Evolutionary conservation across 2,329 filamentous ascomycete genomes (phyloP), one percentile per base, ranked within the genome.

Genomic region (Trichoderma brevicompactum): DNA sequence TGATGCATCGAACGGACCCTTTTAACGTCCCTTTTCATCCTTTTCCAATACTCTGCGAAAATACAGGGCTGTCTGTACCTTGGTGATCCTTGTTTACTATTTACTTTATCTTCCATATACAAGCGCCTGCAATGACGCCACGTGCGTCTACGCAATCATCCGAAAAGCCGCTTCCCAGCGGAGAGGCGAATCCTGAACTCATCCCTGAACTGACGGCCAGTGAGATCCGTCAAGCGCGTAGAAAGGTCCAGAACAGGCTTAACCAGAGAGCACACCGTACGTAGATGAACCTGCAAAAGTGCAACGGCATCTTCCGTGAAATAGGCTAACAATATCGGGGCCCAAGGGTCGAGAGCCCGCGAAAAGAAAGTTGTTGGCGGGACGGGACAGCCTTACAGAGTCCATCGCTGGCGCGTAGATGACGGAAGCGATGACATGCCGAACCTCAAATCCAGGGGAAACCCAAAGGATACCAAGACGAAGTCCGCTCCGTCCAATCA

Each of bases 361-460:
- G 59, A 53, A 10, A 44, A n/a, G 38, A 62, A 41, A 19, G 23
- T 28, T 28, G 2, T 28, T 23, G 23, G 17, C 9, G 28, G 23
- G n/a, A 36, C 28, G 7, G n/a, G 7, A n/a, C 48, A 40, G 5
- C 61, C 50, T 19, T 64, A 40, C 23, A 38, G 41, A 36, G 50
- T 64, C 17, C 50, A 64, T 64, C 61, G 61, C 19, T 64, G 61
- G 61, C 61, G 61, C 10, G 9, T 64, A 48, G 40, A 54, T 32
- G 49, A 55, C 15, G 52, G 52, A 5, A 40, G 15, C 7, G 50
- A 64, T 28, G 50, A 48, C 40, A 55, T 64, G 34, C 61, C 41
- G 41, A n/a, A 3, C 17, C 13, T 55, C 61, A 55, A 48, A 7
- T 9, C 50, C 32, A 15, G 52, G 12, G 15, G 2, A 34, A 15